phyloP scores from a whole-genome alignment of 805 yeast genomes.

The Kuraishia hungarica region DNA sequence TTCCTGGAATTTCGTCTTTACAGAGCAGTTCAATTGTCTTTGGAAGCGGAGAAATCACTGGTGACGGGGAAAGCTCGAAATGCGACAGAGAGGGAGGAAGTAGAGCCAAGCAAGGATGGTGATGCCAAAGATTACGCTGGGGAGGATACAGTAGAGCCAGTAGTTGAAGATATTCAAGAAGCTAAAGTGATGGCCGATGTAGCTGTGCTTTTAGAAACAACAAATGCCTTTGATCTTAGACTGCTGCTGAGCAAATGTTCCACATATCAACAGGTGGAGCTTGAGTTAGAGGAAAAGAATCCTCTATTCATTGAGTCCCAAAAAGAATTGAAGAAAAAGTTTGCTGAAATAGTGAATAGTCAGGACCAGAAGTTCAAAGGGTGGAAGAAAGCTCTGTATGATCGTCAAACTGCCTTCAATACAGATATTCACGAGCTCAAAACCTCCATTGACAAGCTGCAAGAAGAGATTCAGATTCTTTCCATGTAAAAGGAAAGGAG shows the following conservation, averaged over 20 bases:
- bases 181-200: slow-evolving; percentile 8
- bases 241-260: slow-evolving; percentile 19
- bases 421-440: slow-evolving; percentile 40
- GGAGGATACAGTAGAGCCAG: neutral
- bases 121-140: slow-evolving; percentile 21
- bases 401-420: slow-evolving; percentile 48
- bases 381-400: slow-evolving; percentile 50
- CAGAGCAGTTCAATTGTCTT: slow-evolving; percentile 3
- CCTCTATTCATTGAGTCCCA: slow-evolving; percentile 39
- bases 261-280: slow-evolving; percentile 24
- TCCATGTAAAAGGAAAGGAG: slow-evolving; percentile 1
- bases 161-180: neutral
- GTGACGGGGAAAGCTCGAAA: neutral
- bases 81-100: neutral
- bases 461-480: slow-evolving; percentile 14
- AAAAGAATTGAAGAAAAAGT: slow-evolving; percentile 31
- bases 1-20: slow-evolving; percentile 41
- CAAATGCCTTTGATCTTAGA: slow-evolving; percentile 20
- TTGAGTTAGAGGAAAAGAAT: slow-evolving; percentile 29
- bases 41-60: neutral
- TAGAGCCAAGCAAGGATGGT: slow-evolving; percentile 10
- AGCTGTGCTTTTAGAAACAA: slow-evolving; percentile 23
- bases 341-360: slow-evolving; percentile 29
- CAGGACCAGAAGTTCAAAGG: slow-evolving; percentile 54
- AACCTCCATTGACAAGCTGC: slow-evolving; percentile 25